Evolutionary conservation across 2,329 filamentous ascomycete species (phyloP).

Genomic region (Paecilomyces fulvus): DNA sequence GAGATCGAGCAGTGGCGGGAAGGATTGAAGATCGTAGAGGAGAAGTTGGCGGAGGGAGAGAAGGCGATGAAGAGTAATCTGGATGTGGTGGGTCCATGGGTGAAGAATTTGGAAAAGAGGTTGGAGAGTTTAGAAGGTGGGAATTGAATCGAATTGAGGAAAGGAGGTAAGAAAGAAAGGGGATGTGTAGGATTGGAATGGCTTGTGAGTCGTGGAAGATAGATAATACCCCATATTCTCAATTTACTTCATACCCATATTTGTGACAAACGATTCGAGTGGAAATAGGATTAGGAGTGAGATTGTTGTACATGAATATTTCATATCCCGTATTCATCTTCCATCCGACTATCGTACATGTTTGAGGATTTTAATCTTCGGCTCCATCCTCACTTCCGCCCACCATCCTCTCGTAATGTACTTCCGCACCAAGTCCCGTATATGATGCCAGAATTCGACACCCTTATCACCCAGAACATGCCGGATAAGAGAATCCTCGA

Average conservation of each 20-base stretch:
- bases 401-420: conserved; percentile 43
- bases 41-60: conserved; percentile 62
- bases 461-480: conserved; percentile 24
- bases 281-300: not conserved
- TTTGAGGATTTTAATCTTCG: conserved; percentile 45
- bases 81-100: conserved; percentile 78
- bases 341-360: conserved; percentile 10
- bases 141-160: not conserved
- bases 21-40: conserved; percentile 70
- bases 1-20: conserved; percentile 84
- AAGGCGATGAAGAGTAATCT: conserved; percentile 68
- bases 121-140: conserved; percentile 50
- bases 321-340: not conserved
- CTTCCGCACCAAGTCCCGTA: conserved; percentile 17
- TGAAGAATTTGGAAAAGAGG: conserved; percentile 74
- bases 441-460: conserved; percentile 17
- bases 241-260: not conserved
- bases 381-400: conserved; percentile 46
- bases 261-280: not conserved
- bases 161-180: too few species aligned
- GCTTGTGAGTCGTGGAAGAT: not conserved
- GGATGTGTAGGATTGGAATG: conserved; percentile 29
- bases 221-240: not conserved
- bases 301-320: not conserved
- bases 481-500: conserved; percentile 28